These are phyloP conservation scores for Baudoinia panamericana DNA, from an alignment of 495 filamentous ascomycete species.

Conservation along the genomic window DNA sequence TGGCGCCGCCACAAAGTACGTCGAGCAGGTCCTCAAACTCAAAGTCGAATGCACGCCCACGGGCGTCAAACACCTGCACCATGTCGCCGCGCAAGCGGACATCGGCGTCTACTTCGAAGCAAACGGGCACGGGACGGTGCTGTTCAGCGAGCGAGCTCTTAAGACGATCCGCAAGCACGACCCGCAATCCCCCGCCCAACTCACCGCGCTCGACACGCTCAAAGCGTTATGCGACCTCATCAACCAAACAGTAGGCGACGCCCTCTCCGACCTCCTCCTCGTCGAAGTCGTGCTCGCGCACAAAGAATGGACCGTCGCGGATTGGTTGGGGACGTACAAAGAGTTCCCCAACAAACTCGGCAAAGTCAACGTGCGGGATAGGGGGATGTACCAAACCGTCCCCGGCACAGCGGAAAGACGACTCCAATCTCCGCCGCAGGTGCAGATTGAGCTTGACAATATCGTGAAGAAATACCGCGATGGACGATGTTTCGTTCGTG, in stretches of 20 bases:
- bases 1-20: slow-evolving; percentile 84
- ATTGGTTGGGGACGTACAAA: slow-evolving; percentile 90
- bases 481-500: slow-evolving; percentile 78
- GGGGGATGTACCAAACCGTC: slow-evolving; percentile 74
- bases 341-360: slow-evolving; percentile 92
- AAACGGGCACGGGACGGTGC: slow-evolving; percentile 92
- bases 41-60: slow-evolving; percentile 88
- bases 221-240: slow-evolving; percentile 73
- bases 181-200: slow-evolving; percentile 83
- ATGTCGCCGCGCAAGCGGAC: slow-evolving; percentile 80
- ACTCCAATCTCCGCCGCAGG: slow-evolving; percentile 62
- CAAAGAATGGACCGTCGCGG: slow-evolving; percentile 77
- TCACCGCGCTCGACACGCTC: slow-evolving; percentile 68
- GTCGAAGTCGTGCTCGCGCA: slow-evolving; percentile 93
- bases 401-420: slow-evolving; percentile 66
- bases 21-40: slow-evolving; percentile 73
- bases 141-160: slow-evolving; percentile 76
- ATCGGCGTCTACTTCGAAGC: slow-evolving; percentile 97
- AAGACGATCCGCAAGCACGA: slow-evolving; percentile 60
- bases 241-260: slow-evolving; percentile 96
- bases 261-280: slow-evolving; percentile 87
- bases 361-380: slow-evolving; percentile 76
- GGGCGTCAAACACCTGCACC: slow-evolving; percentile 94
- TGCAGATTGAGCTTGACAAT: slow-evolving; percentile 74
- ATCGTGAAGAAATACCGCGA: slow-evolving; percentile 82